Evolutionary conservation across 176 grass and related monocot species (phyloP).

Genomic region (Alloteropsis semialata): DNA sequence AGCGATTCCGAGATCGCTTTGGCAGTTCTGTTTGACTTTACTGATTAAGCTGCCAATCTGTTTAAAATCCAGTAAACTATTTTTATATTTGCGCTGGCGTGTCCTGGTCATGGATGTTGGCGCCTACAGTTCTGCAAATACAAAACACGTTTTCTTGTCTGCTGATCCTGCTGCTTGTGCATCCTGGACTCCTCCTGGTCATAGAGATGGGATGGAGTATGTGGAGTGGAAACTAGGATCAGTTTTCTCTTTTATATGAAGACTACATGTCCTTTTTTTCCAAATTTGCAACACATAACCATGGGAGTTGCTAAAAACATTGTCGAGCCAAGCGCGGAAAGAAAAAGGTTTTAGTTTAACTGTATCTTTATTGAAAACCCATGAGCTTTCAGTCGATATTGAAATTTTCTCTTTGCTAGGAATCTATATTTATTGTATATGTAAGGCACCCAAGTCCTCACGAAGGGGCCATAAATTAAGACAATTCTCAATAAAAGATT

Average conservation of each 20-base stretch:
- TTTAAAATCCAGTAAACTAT: neutral
- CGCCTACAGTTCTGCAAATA: neutral
- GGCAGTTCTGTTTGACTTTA: neutral
- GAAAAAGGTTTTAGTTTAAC: neutral
- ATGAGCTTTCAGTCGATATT: neutral
- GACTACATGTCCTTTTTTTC: neutral
- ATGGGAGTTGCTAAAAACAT: neutral
- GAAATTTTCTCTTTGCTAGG: too few species aligned
- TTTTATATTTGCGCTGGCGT: neutral
- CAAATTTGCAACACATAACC: neutral
- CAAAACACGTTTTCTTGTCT: neutral
- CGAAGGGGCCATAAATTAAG: neutral
- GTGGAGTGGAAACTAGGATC: neutral
- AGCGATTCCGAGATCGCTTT: neutral
- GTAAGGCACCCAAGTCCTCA: neutral
- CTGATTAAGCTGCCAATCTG: neutral
- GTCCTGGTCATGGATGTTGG: neutral
- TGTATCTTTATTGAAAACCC: neutral
- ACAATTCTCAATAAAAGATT: too few species aligned
- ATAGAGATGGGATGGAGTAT: neutral
- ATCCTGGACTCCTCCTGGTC: too few species aligned
- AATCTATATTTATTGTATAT: too few species aligned
- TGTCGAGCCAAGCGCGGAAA: neutral
- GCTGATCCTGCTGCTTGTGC: neutral
- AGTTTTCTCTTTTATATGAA: neutral